Percentiles rank a stretch among this genome's conserved stretches.
phyloP scores from a whole-genome alignment of 441 rosid genomes.

The Capsella rubella region DNA sequence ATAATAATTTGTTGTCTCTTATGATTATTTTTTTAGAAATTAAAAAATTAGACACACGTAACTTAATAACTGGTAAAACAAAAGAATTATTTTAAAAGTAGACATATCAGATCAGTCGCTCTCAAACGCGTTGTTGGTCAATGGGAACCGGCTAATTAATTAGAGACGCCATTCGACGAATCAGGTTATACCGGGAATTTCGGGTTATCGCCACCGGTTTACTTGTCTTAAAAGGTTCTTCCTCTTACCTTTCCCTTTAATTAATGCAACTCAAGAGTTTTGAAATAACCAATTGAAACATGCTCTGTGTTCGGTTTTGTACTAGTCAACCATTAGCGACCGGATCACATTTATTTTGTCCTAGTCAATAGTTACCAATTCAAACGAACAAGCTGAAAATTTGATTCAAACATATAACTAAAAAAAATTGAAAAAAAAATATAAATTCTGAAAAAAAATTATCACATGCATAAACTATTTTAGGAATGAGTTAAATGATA shows the following conservation, averaged over 20 bases:
- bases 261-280: background rate
- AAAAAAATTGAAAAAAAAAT: too few species aligned
- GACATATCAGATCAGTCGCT: background rate
- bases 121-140: conserved; percentile 32
- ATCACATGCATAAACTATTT: too few species aligned
- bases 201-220: conserved; percentile 33
- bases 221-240: conserved; percentile 14
- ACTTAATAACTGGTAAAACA: too few species aligned
- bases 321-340: background rate
- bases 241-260: conserved; percentile 16
- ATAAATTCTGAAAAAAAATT: too few species aligned
- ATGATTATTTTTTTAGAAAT: too few species aligned
- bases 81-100: background rate
- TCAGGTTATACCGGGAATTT: conserved; percentile 16
- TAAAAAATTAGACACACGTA: too few species aligned
- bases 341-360: background rate
- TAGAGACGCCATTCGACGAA: conserved; percentile 16
- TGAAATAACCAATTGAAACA: background rate
- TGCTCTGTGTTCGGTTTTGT: background rate
- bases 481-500: too few species aligned
- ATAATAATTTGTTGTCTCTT: too few species aligned
- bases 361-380: background rate
- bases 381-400: too few species aligned
- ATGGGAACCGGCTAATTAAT: conserved; percentile 11
- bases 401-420: too few species aligned